These are phyloP conservation scores for Alternaria arborescens DNA, from an alignment of 2,329 filamentous ascomycete species.

Conservation along the genomic window DNA sequence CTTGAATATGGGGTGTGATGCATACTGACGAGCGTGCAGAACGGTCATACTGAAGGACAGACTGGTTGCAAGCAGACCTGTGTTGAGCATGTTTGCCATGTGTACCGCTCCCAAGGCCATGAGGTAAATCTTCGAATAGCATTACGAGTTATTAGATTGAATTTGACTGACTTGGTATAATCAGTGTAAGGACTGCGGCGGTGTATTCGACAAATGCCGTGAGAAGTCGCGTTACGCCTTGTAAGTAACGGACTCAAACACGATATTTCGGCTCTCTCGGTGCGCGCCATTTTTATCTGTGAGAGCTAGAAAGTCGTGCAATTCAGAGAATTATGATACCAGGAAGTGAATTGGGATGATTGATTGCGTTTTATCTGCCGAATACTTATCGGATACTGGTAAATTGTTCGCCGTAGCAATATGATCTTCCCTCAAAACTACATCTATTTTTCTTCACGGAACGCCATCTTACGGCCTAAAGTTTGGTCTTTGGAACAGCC, in stretches of 20 bases:
- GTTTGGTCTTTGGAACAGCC: conserved; percentile 19
- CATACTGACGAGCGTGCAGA: conserved; percentile 10
- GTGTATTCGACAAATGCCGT: conserved; percentile 6
- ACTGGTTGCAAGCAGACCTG: conserved; percentile 23
- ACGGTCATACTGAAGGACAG: conserved; percentile 21
- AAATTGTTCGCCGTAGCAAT: neutral
- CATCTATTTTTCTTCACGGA: neutral
- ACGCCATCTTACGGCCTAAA: neutral
- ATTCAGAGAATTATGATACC: neutral
- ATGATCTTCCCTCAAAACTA: neutral
- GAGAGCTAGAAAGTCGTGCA: neutral
- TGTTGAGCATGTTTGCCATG: conserved; percentile 25
- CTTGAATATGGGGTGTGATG: rapidly evolving
- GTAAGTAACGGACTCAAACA: neutral
- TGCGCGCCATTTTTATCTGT: neutral
- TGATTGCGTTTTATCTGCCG: neutral
- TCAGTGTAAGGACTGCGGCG: conserved; percentile 14
- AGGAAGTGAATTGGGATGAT: neutral
- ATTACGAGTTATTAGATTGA: no score
- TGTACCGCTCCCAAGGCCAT: conserved; percentile 7
- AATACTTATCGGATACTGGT: neutral
- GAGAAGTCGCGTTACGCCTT: conserved; percentile 5
- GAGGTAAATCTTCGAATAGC: neutral
- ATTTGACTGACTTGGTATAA: neutral
- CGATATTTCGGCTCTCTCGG: neutral